Percentiles rank a stretch among this genome's conserved stretches.
These are phyloP conservation scores for Aspergillus sp. DNA, from an alignment of 2,329 filamentous ascomycete species.

Conservation along the genomic window DNA sequence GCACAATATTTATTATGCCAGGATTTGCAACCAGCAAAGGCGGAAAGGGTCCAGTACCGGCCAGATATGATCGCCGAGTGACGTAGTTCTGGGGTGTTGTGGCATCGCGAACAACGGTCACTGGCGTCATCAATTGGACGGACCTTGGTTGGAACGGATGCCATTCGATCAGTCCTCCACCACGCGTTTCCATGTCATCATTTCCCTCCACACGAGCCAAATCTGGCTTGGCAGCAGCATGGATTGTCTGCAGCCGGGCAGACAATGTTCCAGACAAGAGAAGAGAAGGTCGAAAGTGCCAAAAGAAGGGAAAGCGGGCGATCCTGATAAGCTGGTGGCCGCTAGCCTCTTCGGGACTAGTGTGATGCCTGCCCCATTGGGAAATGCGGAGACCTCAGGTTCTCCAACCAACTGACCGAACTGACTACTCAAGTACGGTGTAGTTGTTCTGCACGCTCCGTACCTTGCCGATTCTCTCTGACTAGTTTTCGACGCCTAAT, in stretches of 20 bases:
- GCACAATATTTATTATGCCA: constrained; percentile 3
- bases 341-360: constrained; percentile 6
- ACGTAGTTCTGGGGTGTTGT: constrained; percentile 24
- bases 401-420: not conserved
- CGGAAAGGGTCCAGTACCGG: not conserved
- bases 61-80: constrained; percentile 32
- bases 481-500: not conserved
- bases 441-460: not conserved
- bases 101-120: constrained; percentile 5
- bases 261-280: not conserved
- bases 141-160: constrained; percentile 6
- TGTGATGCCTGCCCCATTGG: not conserved
- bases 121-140: constrained; percentile 20
- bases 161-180: not conserved
- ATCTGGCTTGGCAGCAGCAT: not conserved
- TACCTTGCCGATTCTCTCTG: not conserved
- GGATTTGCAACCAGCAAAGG: not conserved
- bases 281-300: not conserved
- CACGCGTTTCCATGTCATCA: not conserved
- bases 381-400: constrained; percentile 13
- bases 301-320: not conserved
- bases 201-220: not conserved
- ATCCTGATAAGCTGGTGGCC: not conserved
- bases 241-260: not conserved
- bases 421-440: not conserved